A percentile compares a stretch with the other conserved stretches of the same genome.
Evolutionary conservation across 306 rosid species (phyloP).

Genomic region (Vigna radiata): DNA sequence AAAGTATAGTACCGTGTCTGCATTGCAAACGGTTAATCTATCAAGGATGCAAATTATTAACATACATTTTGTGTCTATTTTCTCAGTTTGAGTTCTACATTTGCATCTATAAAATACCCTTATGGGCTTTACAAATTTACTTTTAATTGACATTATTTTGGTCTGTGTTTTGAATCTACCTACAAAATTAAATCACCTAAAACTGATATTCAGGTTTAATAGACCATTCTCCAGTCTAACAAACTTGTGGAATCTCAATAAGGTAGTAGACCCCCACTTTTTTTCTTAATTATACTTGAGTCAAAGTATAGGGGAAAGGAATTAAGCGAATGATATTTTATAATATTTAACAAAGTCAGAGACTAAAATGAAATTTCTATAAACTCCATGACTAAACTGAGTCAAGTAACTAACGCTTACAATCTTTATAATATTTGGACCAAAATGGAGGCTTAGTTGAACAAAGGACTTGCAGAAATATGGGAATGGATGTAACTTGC

Average conservation of each 20-base stretch:
- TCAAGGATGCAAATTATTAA: slow-evolving; percentile 16
- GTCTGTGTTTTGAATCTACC: neutral
- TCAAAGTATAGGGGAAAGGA: neutral
- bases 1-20: slow-evolving; percentile 42
- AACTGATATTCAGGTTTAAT: neutral
- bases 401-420: neutral
- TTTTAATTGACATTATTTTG: neutral
- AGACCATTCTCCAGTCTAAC: neutral
- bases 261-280: neutral
- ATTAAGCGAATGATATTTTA: neutral
- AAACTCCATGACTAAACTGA: no score
- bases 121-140: neutral
- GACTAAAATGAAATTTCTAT: neutral
- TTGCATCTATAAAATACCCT: neutral
- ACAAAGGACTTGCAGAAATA: neutral
- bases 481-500: neutral
- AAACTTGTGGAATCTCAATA: neutral
- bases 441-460: neutral
- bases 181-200: neutral
- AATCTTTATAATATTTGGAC: neutral
- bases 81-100: neutral
- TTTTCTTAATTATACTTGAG: neutral
- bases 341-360: neutral
- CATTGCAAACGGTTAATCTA: slow-evolving; percentile 24
- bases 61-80: neutral